These are phyloP conservation scores for Triticum timopheevii DNA, from an alignment of 176 grass and related monocot species.

Conservation along the genomic window DNA sequence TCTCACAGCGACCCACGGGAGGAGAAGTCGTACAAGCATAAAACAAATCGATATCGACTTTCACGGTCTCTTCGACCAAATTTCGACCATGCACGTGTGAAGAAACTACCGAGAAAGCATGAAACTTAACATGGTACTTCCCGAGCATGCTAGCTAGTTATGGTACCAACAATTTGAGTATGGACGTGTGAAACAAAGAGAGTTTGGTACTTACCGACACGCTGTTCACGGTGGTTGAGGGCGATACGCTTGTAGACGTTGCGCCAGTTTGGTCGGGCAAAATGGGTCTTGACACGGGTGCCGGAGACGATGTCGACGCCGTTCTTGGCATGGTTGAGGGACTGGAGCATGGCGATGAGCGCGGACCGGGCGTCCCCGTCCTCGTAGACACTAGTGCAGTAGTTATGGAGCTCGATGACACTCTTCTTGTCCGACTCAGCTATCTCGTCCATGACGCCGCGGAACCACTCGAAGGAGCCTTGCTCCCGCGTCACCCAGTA, in stretches of 20 bases:
- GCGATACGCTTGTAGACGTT: slow-evolving; percentile 93
- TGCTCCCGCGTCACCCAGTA: slow-evolving; percentile 96
- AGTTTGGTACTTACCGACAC: slow-evolving; percentile 47
- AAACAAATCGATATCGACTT: background rate
- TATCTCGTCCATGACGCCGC: slow-evolving; percentile 87
- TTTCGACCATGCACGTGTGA: background rate
- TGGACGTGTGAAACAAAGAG: background rate
- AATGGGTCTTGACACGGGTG: slow-evolving; percentile 87
- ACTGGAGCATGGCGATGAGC: slow-evolving; percentile 93
- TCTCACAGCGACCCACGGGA: background rate
- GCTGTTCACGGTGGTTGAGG: slow-evolving; percentile 87
- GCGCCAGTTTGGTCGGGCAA: slow-evolving; percentile 91
- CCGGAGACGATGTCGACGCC: slow-evolving; percentile 84
- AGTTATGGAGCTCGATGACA: slow-evolving; percentile 90
- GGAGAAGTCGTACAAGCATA: slow-evolving; percentile 19
- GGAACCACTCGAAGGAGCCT: slow-evolving; percentile 95
- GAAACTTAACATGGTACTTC: background rate
- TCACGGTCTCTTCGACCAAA: background rate
- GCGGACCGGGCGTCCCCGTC: slow-evolving; percentile 86
- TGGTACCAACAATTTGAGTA: background rate
- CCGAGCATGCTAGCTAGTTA: background rate
- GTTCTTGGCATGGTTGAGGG: slow-evolving; percentile 88
- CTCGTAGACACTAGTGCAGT: slow-evolving; percentile 97
- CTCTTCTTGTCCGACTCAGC: slow-evolving; percentile 76
- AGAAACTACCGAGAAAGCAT: background rate